phyloP scores from a whole-genome alignment of 805 yeast species.

The Sugiyamaella qingdaonensis region DNA sequence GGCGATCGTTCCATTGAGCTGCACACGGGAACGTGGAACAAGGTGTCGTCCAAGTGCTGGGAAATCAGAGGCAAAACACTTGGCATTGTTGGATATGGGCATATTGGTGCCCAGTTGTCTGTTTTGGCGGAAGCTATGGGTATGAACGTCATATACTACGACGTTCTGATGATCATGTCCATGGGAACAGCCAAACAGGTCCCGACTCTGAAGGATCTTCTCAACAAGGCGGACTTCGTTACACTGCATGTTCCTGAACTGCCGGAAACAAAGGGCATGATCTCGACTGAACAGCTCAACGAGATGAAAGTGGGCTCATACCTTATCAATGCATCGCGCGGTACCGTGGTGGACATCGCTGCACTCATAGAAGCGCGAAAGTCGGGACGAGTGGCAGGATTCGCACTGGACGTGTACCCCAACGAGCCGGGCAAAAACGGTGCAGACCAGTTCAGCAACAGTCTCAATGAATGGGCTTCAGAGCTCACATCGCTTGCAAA shows the following conservation, averaged over 20 bases:
- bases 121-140: conserved; percentile 98
- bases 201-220: conserved; percentile 73
- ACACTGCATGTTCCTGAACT: conserved; percentile 94
- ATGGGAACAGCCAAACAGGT: conserved; percentile 97
- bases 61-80: conserved; percentile 98
- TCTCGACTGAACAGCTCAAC: conserved; percentile 85
- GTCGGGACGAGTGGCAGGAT: conserved; percentile 92
- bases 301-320: conserved; percentile 97
- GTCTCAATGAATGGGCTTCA: conserved; percentile 75
- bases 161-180: conserved; percentile 88
- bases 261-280: conserved; percentile 84
- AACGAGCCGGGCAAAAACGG: conserved; percentile 98
- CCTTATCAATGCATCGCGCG: conserved; percentile 93
- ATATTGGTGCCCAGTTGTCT: conserved; percentile 94
- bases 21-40: conserved; percentile 97
- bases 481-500: conserved; percentile 81
- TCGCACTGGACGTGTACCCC: conserved; percentile 95
- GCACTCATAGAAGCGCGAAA: conserved; percentile 89
- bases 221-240: conserved; percentile 79
- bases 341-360: conserved; percentile 94
- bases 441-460: conserved; percentile 65
- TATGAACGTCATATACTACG: conserved; percentile 93
- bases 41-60: conserved; percentile 93
- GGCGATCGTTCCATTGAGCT: conserved; percentile 95
- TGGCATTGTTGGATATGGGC: conserved; percentile 97